Percentiles rank a stretch among this genome's conserved stretches.
Conservation (phyloP, 2,329 filamentous ascomycete genomes). For the Clarireedia paspali region DNA sequence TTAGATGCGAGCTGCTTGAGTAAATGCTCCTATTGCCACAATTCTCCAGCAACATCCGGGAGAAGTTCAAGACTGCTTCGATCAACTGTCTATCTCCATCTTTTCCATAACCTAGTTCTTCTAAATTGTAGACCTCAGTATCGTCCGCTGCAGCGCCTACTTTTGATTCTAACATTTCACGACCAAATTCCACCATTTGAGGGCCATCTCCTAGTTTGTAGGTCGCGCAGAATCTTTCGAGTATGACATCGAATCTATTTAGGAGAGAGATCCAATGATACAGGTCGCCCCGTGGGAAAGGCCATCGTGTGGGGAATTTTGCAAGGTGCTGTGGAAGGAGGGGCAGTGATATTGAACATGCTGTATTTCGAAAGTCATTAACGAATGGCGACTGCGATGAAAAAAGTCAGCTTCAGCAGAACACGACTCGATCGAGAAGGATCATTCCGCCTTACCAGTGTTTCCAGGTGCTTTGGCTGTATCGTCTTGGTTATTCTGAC, state of each 20-base stretch:
- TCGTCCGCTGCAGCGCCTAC: conserved; percentile 38
- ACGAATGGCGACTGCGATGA: conserved; percentile 72
- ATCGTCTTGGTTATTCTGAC: conserved; percentile 62
- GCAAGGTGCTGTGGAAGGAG: conserved; percentile 70
- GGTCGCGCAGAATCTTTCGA: conserved; percentile 71
- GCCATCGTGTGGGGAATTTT: conserved; percentile 83
- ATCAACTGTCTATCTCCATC: conserved; percentile 79
- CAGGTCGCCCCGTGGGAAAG: conserved; percentile 87
- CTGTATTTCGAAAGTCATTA: conserved; percentile 67
- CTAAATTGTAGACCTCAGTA: conserved; percentile 41
- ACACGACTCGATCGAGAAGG: neutral
- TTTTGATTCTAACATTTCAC: conserved; percentile 49
- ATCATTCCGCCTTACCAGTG: conserved; percentile 44
- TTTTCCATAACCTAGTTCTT: conserved; percentile 53
- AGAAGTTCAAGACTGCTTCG: conserved; percentile 76
- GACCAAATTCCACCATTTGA: conserved; percentile 68
- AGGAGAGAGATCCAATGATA: conserved; percentile 97
- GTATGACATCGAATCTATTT: conserved; percentile 84
- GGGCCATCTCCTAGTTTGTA: conserved; percentile 77
- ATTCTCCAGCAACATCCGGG: conserved; percentile 79
- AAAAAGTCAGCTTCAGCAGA: conserved; percentile 15
- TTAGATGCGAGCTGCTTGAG: conserved; percentile 83
- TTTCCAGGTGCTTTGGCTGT: conserved; percentile 60
- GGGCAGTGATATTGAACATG: conserved; percentile 62
- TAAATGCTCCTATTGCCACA: conserved; percentile 97